Conservation (phyloP, 202 grass and related monocot species). For the Thinopyrum obtusiflorum region DNA sequence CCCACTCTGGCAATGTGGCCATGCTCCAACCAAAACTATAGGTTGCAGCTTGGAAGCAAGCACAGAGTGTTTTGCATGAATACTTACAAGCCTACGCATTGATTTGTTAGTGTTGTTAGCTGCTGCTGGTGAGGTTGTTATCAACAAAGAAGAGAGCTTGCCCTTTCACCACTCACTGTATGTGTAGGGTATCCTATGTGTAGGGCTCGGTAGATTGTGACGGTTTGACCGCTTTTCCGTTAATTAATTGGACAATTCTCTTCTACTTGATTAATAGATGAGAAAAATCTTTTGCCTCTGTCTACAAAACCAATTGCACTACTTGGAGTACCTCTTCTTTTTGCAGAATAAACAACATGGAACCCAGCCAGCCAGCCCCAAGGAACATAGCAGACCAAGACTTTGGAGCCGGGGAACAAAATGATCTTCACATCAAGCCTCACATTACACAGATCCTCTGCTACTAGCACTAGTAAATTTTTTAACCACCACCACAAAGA, state of each 20-base stretch:
- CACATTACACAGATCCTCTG: slow-evolving; percentile 32
- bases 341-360: slow-evolving; percentile 30
- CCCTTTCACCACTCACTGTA: slow-evolving; percentile 18
- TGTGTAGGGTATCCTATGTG: no score
- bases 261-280: no score
- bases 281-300: no score
- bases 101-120: neutral
- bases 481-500: neutral
- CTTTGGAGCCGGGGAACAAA: slow-evolving; percentile 27
- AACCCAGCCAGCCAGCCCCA: slow-evolving; percentile 7
- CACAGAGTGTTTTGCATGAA: neutral
- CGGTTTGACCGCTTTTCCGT: fast-evolving
- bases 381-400: neutral
- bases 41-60: slow-evolving; percentile 14
- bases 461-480: neutral
- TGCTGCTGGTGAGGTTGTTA: neutral
- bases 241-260: no score
- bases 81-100: neutral
- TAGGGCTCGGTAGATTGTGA: no score
- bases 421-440: slow-evolving; percentile 33
- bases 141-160: slow-evolving; percentile 15
- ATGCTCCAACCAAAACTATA: neutral
- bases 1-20: neutral
- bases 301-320: no score
- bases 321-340: neutral